A percentile compares a stretch with the other conserved stretches of the same genome.
phyloP scores from a whole-genome alignment of 129 eudicot genomes.

The Pseudognaphalium luteoalbum region DNA sequence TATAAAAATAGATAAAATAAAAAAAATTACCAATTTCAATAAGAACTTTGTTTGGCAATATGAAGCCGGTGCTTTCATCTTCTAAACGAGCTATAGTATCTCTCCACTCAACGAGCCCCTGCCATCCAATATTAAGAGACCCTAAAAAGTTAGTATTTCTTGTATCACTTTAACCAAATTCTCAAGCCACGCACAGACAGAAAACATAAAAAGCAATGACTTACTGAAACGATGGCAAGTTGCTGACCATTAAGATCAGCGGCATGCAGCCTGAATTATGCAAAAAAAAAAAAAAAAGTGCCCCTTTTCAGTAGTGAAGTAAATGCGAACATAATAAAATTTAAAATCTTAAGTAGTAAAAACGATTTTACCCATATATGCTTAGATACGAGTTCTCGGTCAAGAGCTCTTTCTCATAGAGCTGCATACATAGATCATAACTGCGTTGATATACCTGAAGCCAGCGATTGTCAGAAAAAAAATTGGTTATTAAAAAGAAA shows the following conservation, averaged over 20 bases:
- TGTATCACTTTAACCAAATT: neutral
- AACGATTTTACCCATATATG: conserved; percentile 59
- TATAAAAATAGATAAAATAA: neutral
- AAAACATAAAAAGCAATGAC: conserved; percentile 30
- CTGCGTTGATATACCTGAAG: conserved; percentile 83
- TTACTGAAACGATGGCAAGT: conserved; percentile 91
- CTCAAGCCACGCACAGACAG: neutral
- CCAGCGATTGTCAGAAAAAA: neutral
- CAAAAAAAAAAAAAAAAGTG: neutral
- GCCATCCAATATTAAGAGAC: conserved; percentile 18
- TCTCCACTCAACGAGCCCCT: conserved; percentile 96
- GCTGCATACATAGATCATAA: conserved; percentile 73
- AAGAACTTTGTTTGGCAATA: conserved; percentile 79
- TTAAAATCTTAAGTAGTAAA: neutral
- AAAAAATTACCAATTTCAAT: conserved; percentile 67
- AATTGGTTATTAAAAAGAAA: conserved; percentile 16
- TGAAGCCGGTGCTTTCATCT: conserved; percentile 94
- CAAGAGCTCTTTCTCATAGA: conserved; percentile 75
- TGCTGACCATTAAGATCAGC: conserved; percentile 82
- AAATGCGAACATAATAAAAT: neutral
- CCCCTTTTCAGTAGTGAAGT: neutral
- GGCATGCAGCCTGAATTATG: conserved; percentile 60
- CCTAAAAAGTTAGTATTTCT: neutral
- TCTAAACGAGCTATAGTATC: conserved; percentile 79
- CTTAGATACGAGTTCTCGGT: conserved; percentile 71